Base-by-base conservation (phyloP, 2,329 filamentous ascomycete species). In the Cordyceps fumosorosea region DNA sequence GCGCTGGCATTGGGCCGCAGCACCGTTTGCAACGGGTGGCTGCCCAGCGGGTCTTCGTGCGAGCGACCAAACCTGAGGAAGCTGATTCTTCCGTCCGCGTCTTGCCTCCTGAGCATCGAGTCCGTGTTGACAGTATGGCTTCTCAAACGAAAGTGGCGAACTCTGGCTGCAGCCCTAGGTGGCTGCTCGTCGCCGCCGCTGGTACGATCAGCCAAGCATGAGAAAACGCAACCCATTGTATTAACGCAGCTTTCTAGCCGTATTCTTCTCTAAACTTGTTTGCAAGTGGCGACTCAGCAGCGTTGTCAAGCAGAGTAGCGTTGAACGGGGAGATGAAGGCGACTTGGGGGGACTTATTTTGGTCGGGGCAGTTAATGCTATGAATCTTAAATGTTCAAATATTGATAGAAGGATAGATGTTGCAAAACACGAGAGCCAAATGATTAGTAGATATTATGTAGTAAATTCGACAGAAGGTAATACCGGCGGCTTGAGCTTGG, bases 21-120 rank as follows among this genome's bases (percentile, higher is more conserved):
- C 45, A 3, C 6, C 22, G 45, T 29, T 29, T 29, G 14, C 26
- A 48, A 20, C 24, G 58, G 58, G 58, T 60, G 12, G 51, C 51
- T 24, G 6, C 58, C 50, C 6, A 60, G 42, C 29, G 58, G 58
- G 22, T 60, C 51, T 20, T 37, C 51, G 42, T 60, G 58, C 7
- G 11, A n/a, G 24, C 10, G 42, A 5, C 58, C 51, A 29, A 29
- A 14, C 42, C 47, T 26, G 10, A 40, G 7, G 14, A 55, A 40
- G n/a, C 29, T 55, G 10, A n/a, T 48, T 6, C 50, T 18, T 5
- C 51, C 51, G 29, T 60, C 51, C 6, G 37, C 5, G 24, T 12
- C n/a, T 16, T 60, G n/a, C 24, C 18, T 37, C 1, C 7, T 12
- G 3, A 26, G 22, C 5, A 26, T 37, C 4, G 40, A 8, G 24